phyloP scores from a whole-genome alignment of 306 rosid genomes.

The Cicer bijugum region DNA sequence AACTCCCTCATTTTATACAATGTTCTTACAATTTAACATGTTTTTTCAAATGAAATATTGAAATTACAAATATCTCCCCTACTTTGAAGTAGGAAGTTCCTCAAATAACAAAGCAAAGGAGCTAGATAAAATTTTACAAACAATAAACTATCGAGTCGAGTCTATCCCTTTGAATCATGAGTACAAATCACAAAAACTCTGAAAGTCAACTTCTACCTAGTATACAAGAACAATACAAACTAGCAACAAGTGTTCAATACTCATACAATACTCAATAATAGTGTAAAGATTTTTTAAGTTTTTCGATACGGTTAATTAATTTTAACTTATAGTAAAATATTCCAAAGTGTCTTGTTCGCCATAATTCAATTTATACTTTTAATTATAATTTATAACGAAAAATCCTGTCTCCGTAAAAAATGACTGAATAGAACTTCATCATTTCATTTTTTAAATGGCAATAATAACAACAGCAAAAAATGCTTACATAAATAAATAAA shows the following conservation, averaged over 20 bases:
- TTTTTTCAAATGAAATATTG: not conserved
- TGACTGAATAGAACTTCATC: not conserved
- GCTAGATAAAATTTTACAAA: not conserved
- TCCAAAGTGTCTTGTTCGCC: no score
- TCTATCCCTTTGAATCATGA: not conserved
- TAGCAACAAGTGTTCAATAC: not conserved
- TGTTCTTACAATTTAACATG: not conserved
- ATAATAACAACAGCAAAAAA: not conserved
- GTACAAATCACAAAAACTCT: not conserved
- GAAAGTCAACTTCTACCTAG: not conserved
- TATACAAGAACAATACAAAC: not conserved
- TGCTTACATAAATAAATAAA: no score
- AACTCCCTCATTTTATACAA: not conserved
- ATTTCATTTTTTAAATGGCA: not conserved
- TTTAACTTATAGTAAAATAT: no score
- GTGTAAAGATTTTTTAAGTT: no score
- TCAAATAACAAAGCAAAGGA: conserved; percentile 3
- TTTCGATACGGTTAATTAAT: no score
- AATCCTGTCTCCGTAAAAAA: not conserved
- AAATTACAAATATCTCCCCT: not conserved
- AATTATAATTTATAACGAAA: not conserved
- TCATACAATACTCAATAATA: not conserved
- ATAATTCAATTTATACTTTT: not conserved
- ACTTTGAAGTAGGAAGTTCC: not conserved
- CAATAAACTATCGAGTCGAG: not conserved